phyloP scores from a whole-genome alignment of 225 moss, liverwort and hornwort genomes.

The Physcomitrium patens region DNA sequence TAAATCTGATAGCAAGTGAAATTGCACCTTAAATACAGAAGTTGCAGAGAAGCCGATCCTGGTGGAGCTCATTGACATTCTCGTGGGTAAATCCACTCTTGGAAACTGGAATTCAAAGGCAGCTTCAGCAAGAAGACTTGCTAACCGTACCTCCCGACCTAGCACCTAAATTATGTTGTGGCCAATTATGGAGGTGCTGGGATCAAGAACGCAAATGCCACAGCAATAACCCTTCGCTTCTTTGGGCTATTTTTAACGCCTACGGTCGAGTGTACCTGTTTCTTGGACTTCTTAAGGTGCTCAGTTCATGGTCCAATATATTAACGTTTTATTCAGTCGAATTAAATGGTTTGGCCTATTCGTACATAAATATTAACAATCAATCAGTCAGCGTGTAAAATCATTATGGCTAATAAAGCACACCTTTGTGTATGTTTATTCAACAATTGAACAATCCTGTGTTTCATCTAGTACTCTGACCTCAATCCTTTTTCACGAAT shows the following conservation, averaged over 20 bases:
- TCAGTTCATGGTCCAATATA: slow-evolving; percentile 17
- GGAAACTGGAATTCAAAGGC: slow-evolving; percentile 68
- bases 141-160: slow-evolving; percentile 71
- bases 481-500: slow-evolving; percentile 13
- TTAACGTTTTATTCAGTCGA: slow-evolving; percentile 10
- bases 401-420: neutral
- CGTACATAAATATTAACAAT: slow-evolving; percentile 3
- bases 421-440: slow-evolving; percentile 19
- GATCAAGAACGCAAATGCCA: slow-evolving; percentile 54
- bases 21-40: slow-evolving; percentile 35
- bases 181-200: slow-evolving; percentile 77
- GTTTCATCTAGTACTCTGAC: slow-evolving; percentile 18
- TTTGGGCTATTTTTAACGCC: slow-evolving; percentile 66
- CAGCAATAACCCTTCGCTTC: slow-evolving; percentile 54
- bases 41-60: slow-evolving; percentile 35
- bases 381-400: slow-evolving; percentile 6
- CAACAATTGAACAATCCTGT: slow-evolving; percentile 2
- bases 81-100: slow-evolving; percentile 89
- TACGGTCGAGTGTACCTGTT: slow-evolving; percentile 72
- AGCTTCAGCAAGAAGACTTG: slow-evolving; percentile 71
- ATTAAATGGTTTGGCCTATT: slow-evolving; percentile 15
- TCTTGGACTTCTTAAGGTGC: slow-evolving; percentile 77
- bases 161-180: slow-evolving; percentile 74
- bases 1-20: slow-evolving; percentile 14
- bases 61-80: slow-evolving; percentile 72